These are phyloP conservation scores for Cnidoscolus chayamansa DNA, from an alignment of 441 rosid genomes.

Conservation along the genomic window DNA sequence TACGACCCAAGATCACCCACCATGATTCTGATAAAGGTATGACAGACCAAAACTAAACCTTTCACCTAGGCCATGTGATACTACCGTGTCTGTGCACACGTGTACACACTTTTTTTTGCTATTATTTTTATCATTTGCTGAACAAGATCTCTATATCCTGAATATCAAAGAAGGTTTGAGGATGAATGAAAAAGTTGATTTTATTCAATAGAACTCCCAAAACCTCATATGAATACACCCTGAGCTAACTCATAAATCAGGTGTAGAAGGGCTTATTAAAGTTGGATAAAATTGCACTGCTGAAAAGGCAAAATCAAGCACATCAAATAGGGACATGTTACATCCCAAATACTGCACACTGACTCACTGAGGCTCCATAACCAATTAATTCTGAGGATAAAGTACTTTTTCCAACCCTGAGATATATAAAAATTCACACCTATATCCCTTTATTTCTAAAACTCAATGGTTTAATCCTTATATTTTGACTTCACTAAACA, in stretches of 20 bases:
- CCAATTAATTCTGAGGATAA: not conserved
- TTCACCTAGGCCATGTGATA: not conserved
- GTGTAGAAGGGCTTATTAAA: not conserved
- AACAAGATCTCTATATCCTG: constrained; percentile 15
- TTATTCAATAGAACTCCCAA: not conserved
- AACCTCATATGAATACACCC: not conserved
- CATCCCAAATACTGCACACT: not conserved
- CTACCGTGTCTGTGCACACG: not conserved
- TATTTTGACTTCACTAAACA: too few species aligned
- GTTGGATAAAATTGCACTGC: constrained; percentile 3
- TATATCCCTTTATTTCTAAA: too few species aligned
- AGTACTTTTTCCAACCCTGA: too few species aligned
- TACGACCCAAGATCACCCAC: not conserved
- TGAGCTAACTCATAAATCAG: not conserved
- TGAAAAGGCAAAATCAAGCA: constrained; percentile 12
- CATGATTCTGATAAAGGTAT: not conserved
- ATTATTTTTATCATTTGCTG: not conserved
- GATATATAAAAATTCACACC: too few species aligned
- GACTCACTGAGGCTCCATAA: not conserved
- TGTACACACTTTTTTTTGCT: not conserved
- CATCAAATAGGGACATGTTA: not conserved
- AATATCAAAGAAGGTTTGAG: not conserved
- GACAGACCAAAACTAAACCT: not conserved
- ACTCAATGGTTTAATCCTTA: too few species aligned
- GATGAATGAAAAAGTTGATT: not conserved